Evolutionary conservation across 2,329 filamentous ascomycete species (phyloP).

Genomic region (Aspergillus alliaceus): DNA sequence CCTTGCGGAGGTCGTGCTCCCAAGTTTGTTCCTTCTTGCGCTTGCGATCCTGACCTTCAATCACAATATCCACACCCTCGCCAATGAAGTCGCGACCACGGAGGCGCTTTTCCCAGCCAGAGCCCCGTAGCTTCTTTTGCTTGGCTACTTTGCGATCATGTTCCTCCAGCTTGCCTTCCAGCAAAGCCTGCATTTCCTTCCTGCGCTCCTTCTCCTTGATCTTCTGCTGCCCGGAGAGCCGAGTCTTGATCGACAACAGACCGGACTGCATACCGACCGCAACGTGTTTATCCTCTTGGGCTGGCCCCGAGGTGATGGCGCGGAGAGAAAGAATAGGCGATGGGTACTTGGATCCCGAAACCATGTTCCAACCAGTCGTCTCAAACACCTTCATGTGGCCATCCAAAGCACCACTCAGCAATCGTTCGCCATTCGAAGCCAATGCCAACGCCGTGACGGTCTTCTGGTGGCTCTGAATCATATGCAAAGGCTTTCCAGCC

Average conservation of each 20-base stretch:
- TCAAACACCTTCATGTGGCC: conserved; percentile 98
- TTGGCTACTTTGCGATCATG: conserved; percentile 72
- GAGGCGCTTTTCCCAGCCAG: conserved; percentile 62
- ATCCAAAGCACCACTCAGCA: conserved; percentile 86
- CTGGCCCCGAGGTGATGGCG: conserved; percentile 68
- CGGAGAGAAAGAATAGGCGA: conserved; percentile 83
- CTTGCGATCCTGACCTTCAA: conserved; percentile 67
- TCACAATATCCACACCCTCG: conserved; percentile 83
- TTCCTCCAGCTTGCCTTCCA: conserved; percentile 74
- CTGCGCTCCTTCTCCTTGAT: conserved; percentile 72
- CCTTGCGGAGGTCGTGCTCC: conserved; percentile 79
- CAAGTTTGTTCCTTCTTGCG: conserved; percentile 69
- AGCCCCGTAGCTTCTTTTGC: conserved; percentile 62
- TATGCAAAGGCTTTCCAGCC: conserved; percentile 79
- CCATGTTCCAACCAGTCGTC: conserved; percentile 90
- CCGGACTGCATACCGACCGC: conserved; percentile 94
- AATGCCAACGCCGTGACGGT: conserved; percentile 86
- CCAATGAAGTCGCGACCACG: conserved; percentile 77
- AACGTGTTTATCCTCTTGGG: conserved; percentile 83
- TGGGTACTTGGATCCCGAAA: conserved; percentile 91
- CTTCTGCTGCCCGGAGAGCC: conserved; percentile 81
- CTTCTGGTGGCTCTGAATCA: conserved; percentile 95
- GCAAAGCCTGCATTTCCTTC: conserved; percentile 79
- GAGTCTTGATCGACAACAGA: conserved; percentile 84
- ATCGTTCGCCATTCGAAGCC: conserved; percentile 74